A percentile compares a stretch with the other conserved stretches of the same genome.
Evolutionary conservation across 1,284 basidiomycete genomes (phyloP).

Genomic region (Coriolopsis trogii): DNA sequence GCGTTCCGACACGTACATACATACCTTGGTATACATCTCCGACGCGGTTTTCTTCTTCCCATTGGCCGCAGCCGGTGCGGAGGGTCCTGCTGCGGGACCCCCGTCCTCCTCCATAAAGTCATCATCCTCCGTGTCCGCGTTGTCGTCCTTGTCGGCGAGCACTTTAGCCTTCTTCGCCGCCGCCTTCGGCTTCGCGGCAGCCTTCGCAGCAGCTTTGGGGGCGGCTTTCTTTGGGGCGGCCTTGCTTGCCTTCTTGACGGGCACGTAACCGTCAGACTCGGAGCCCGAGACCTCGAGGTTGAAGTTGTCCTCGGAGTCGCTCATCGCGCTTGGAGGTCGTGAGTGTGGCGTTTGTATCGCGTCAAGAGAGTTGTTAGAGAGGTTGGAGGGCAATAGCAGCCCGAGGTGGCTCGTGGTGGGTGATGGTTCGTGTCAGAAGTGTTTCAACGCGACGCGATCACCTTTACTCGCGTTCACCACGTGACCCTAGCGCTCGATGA

Average conservation of each 20-base stretch:
- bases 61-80: conserved; percentile 37
- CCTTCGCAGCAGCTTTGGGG: conserved; percentile 46
- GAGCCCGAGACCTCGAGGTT: conserved; percentile 63
- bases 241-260: conserved; percentile 58
- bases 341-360: not conserved
- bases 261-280: conserved; percentile 64
- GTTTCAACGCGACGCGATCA: conserved; percentile 5
- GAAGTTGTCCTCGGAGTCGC: conserved; percentile 70
- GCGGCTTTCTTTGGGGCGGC: conserved; percentile 40
- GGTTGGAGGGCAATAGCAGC: not conserved
- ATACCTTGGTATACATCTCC: conserved; percentile 91
- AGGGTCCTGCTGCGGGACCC: conserved; percentile 35
- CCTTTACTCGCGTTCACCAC: conserved; percentile 9
- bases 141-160: conserved; percentile 65
- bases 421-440: conserved; percentile 5
- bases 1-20: conserved; percentile 18
- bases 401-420: conserved; percentile 1
- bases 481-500: conserved; percentile 2
- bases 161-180: conserved; percentile 79
- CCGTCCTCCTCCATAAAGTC: conserved; percentile 47
- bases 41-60: conserved; percentile 85
- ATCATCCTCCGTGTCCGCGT: conserved; percentile 45
- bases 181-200: conserved; percentile 54
- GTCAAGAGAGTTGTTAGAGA: not conserved
- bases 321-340: conserved; percentile 39